Evolutionary conservation across 208 protist species (phyloP).

Genomic region (Leishmania tarentolae): DNA sequence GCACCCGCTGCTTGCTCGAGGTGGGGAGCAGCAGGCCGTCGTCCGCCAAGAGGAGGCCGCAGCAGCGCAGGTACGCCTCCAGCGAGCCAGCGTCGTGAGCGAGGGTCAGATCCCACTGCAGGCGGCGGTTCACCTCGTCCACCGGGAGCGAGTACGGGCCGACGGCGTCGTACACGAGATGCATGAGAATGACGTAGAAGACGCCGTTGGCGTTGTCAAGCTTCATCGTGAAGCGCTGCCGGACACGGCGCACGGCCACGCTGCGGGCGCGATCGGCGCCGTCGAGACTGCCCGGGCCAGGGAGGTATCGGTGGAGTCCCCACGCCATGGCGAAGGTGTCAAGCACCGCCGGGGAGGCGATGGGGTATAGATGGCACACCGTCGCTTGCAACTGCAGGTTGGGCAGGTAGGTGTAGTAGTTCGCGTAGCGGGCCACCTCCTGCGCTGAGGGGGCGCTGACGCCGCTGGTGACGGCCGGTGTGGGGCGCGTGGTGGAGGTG

Average conservation of each 20-base stretch:
- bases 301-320: constrained; percentile 54
- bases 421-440: constrained; percentile 51
- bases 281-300: constrained; percentile 39
- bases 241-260: constrained; percentile 55
- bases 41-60: constrained; percentile 47
- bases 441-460: constrained; percentile 36
- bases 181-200: constrained; percentile 73
- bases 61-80: constrained; percentile 55
- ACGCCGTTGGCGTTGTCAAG: constrained; percentile 38
- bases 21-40: constrained; percentile 26
- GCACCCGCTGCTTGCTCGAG: constrained; percentile 20
- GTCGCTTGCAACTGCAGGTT: constrained; percentile 87
- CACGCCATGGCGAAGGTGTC: constrained; percentile 69
- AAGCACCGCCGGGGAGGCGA: constrained; percentile 41
- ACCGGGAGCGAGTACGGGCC: constrained; percentile 65
- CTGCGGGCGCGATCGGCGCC: constrained; percentile 31
- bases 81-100: constrained; percentile 63
- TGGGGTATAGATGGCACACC: constrained; percentile 55
- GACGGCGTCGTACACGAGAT: constrained; percentile 82
- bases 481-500: constrained; percentile 26
- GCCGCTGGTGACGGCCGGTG: not conserved
- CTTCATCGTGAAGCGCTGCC: constrained; percentile 60
- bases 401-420: constrained; percentile 66
- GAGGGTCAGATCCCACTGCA: constrained; percentile 71
- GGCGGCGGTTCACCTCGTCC: constrained; percentile 58